A percentile compares a stretch with the other conserved stretches of the same genome.
Conservation (phyloP, 2,329 filamentous ascomycete species). For the Exophiala oligosperma region DNA sequence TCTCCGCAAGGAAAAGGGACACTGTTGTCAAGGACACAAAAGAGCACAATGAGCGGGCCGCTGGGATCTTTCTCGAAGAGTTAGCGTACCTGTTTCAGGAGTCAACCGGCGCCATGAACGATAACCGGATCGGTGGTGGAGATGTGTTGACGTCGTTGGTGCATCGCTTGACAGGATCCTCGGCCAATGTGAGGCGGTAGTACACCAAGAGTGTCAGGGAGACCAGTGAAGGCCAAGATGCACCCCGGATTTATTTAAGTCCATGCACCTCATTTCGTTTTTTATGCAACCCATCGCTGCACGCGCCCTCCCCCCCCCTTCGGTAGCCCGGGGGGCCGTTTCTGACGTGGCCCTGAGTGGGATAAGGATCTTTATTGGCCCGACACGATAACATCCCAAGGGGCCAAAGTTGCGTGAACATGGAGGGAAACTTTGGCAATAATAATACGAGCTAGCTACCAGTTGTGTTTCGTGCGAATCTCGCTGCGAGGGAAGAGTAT, state of each 20-base stretch:
- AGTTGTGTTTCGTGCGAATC: too few relatives aligned
- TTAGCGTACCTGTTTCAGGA: conserved; percentile 17
- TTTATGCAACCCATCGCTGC: conserved; percentile 10
- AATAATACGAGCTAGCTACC: neutral
- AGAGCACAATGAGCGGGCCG: neutral
- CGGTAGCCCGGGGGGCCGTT: conserved; percentile 2
- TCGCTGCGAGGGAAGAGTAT: too few relatives aligned
- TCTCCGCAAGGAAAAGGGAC: neutral
- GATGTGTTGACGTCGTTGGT: conserved; percentile 20
- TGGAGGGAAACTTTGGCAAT: too few relatives aligned
- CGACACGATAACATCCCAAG: neutral
- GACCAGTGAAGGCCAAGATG: conserved; percentile 5
- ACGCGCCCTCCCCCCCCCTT: conserved; percentile 5
- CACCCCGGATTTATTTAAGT: conserved; percentile 25
- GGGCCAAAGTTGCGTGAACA: too few relatives aligned
- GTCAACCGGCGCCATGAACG: conserved; percentile 13
- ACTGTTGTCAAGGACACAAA: neutral
- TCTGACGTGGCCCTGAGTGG: conserved; percentile 16
- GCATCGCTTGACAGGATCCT: conserved; percentile 16
- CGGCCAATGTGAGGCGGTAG: conserved; percentile 7
- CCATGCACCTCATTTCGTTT: conserved; percentile 14
- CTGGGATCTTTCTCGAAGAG: neutral
- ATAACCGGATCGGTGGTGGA: conserved; percentile 19
- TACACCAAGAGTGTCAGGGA: conserved; percentile 1
- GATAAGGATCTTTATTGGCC: neutral